Evolutionary conservation across 2,329 filamentous ascomycete genomes (phyloP).

Genomic region (Davidsoniella virescens): DNA sequence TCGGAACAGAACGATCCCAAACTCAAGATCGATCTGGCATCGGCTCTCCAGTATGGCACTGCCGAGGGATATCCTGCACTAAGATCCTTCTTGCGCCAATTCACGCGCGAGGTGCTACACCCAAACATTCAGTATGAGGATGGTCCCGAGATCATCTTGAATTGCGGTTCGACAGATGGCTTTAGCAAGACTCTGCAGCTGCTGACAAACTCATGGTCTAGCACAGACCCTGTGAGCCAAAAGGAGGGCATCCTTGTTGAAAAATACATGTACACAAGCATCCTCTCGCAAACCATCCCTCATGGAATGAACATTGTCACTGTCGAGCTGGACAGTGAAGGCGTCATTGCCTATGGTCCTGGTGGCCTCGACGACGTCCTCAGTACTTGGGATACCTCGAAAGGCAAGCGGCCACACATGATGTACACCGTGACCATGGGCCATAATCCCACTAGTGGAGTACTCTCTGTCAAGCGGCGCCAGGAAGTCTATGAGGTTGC

Average conservation of each 20-base stretch:
- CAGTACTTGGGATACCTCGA: slow-evolving; percentile 61
- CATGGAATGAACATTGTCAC: slow-evolving; percentile 57
- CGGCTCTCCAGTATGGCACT: slow-evolving; percentile 76
- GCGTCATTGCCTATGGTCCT: slow-evolving; percentile 58
- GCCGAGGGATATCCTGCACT: slow-evolving; percentile 68
- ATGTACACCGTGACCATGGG: slow-evolving; percentile 77
- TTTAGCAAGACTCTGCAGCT: slow-evolving; percentile 63
- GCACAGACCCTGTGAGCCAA: slow-evolving; percentile 48
- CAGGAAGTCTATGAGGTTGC: slow-evolving; percentile 68
- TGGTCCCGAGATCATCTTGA: slow-evolving; percentile 64
- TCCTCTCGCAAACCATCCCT: slow-evolving; percentile 49
- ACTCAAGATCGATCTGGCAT: slow-evolving; percentile 62
- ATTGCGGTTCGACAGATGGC: slow-evolving; percentile 72
- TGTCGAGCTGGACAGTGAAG: slow-evolving; percentile 60
- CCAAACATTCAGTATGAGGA: slow-evolving; percentile 63
- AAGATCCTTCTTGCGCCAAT: slow-evolving; percentile 61
- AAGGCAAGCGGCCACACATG: slow-evolving; percentile 62
- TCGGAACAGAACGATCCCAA: slow-evolving; percentile 39
- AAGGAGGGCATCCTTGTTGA: slow-evolving; percentile 68
- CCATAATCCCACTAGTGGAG: slow-evolving; percentile 73
- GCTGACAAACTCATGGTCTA: slow-evolving; percentile 57
- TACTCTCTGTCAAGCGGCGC: slow-evolving; percentile 55
- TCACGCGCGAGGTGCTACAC: slow-evolving; percentile 60
- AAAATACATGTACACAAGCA: slow-evolving; percentile 65
- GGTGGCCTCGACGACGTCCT: slow-evolving; percentile 65